A percentile compares a stretch with the other conserved stretches of the same genome.
Conservation (phyloP, 345 rosid species). For the Lagerstroemia speciosa region DNA sequence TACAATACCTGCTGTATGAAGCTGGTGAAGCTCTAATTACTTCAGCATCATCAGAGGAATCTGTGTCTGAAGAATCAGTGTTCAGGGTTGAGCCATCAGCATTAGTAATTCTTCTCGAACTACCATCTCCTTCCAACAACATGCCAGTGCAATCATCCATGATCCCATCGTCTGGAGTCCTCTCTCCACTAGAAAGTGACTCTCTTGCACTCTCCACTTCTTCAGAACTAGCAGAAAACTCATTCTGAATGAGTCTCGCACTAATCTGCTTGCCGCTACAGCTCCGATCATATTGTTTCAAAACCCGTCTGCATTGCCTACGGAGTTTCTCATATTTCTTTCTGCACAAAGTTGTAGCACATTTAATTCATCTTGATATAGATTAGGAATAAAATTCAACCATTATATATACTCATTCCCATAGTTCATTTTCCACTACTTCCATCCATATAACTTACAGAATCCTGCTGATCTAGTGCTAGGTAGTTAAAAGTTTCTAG, state of each 20-base stretch:
- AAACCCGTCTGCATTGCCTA: constrained; percentile 50
- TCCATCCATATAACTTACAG: neutral
- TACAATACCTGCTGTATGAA: neutral
- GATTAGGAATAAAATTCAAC: neutral
- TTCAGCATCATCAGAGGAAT: constrained; percentile 65
- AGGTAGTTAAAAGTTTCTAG: neutral
- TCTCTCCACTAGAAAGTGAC: constrained; percentile 56
- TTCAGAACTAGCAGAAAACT: constrained; percentile 54
- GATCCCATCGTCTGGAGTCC: constrained; percentile 36
- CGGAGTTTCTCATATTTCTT: constrained; percentile 81
- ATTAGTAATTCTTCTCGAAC: constrained; percentile 34
- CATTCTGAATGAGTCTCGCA: constrained; percentile 38
- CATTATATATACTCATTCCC: neutral
- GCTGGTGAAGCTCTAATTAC: constrained; percentile 27
- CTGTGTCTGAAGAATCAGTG: constrained; percentile 76
- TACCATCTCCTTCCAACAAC: constrained; percentile 40
- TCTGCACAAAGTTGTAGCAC: constrained; percentile 32
- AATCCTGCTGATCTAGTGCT: neutral
- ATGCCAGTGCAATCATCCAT: constrained; percentile 46
- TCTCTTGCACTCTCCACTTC: constrained; percentile 63
- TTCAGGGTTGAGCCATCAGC: constrained; percentile 45
- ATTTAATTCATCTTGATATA: neutral
- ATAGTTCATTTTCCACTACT: neutral
- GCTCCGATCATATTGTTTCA: constrained; percentile 27
- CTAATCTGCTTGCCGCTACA: constrained; percentile 23